Base-by-base conservation (phyloP, 768 basidiomycete species). In the Rhodotorula taiwanensis region DNA sequence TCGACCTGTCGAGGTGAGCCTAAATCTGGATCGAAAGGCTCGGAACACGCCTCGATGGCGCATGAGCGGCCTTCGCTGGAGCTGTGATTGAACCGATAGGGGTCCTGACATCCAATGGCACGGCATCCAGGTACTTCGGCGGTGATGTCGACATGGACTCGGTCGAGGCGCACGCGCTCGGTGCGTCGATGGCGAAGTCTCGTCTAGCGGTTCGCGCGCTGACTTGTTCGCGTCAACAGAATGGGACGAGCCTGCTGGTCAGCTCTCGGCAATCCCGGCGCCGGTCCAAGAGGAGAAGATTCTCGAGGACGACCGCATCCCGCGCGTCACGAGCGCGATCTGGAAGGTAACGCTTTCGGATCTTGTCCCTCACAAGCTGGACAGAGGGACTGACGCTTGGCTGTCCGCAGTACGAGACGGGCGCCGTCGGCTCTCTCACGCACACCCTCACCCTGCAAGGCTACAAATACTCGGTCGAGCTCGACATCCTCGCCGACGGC, bases 401-500 rank as follows among this genome's bases (percentile, higher is more conserved):
- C n/a, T n/a, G n/a, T n/a, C n/a, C n/a, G n/a, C n/a, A n/a, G n/a
- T 99, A 98, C 75, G 86, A 88, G 65, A 89, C 83, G 60, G 94
- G 94, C 18, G 94, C 92, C 41, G 88, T 97, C 36, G 94, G 95
- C 28, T 86, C 83, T 62, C 86, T 99, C 76, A 88, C 83, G 5
- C 94, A 99, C 72, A 81, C 89, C 47, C 87, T 88, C 58, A 87
- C 88, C 28, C 84, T 99, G 44, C 94, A 99, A 74, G 94, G 92
- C 20, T 74, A 69, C 74, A 77, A 69, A 54, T 73, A 73, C 64
- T 60, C 54, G 33, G 70, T 56, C 63, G 56, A 48, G 21, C 49
- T 64, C 41, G 55, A 52, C 31, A 36, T 55, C 57, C 59, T 86
- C 77, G 89, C 89, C 47, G 94, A 98, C 75, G 94, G 94, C 13